Conservation (phyloP, 2,329 filamentous ascomycete genomes). For the Penicillium sp. region DNA sequence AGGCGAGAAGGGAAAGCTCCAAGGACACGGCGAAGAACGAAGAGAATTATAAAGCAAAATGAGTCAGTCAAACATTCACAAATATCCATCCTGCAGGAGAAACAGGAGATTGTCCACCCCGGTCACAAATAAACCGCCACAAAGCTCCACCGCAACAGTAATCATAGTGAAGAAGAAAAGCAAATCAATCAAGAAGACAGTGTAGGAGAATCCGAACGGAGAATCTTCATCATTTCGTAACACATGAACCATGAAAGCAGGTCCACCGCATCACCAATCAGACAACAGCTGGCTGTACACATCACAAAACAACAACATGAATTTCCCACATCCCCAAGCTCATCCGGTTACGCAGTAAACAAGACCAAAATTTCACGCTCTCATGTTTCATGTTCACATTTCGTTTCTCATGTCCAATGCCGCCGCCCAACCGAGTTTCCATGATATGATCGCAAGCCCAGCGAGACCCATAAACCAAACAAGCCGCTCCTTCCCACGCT, state of each 20-base stretch:
- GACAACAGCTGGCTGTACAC: background rate
- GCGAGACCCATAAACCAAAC: background rate
- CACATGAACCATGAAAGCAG: background rate
- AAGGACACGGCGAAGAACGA: background rate
- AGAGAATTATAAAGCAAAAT: background rate
- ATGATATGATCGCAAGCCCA: background rate
- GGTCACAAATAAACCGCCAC: background rate
- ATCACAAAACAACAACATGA: background rate
- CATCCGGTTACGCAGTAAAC: background rate
- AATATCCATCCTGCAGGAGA: background rate
- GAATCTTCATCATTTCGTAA: constrained; percentile 6
- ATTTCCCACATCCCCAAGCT: background rate
- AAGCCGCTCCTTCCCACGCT: constrained; percentile 18
- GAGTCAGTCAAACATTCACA: background rate
- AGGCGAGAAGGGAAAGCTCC: background rate
- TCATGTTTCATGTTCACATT: background rate
- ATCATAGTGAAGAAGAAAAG: background rate
- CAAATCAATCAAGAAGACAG: background rate
- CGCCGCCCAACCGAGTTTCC: constrained; percentile 1
- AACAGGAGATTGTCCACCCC: background rate
- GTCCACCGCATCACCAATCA: background rate
- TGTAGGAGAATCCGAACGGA: background rate
- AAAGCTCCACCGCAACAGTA: background rate
- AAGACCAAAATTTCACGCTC: background rate
- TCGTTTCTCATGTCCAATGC: constrained; percentile 1